These are phyloP conservation scores for Epichloe aotearoae DNA, from an alignment of 2,329 filamentous ascomycete species.

Conservation along the genomic window DNA sequence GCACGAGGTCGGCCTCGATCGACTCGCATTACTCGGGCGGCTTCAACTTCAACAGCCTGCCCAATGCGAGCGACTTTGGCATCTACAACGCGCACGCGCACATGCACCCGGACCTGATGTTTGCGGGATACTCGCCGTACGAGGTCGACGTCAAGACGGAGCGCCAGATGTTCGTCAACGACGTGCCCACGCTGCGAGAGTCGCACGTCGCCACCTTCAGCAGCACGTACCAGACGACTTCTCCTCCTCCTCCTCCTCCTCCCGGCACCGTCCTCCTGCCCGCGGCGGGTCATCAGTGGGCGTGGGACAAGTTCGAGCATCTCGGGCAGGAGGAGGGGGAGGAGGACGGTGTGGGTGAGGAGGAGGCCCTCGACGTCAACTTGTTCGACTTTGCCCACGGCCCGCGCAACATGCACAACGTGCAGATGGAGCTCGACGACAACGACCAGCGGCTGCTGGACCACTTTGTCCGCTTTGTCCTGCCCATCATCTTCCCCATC, in stretches of 20 bases:
- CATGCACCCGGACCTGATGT: conserved; percentile 47
- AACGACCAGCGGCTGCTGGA: conserved; percentile 76
- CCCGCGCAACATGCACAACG: conserved; percentile 36
- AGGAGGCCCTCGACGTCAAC: conserved; percentile 58
- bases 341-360: conserved; percentile 26
- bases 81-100: conserved; percentile 47
- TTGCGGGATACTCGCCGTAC: conserved; percentile 57
- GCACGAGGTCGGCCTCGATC: conserved; percentile 63
- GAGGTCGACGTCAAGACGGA: conserved; percentile 96
- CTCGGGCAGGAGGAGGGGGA: conserved; percentile 44
- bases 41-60: conserved; percentile 60
- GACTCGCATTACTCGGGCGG: conserved; percentile 64
- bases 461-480: conserved; percentile 79
- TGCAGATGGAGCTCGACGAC: conserved; percentile 74
- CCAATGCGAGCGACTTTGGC: conserved; percentile 40
- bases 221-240: conserved; percentile 73
- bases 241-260: conserved; percentile 62
- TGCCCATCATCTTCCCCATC: conserved; percentile 83
- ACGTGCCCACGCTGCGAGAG: conserved; percentile 72
- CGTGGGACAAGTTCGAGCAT: too few relatives aligned
- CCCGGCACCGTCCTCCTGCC: conserved; percentile 52
- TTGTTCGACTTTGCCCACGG: conserved; percentile 74
- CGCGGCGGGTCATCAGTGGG: too few relatives aligned
- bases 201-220: conserved; percentile 87
- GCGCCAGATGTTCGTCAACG: conserved; percentile 84